phyloP scores from a whole-genome alignment of 2,329 filamentous ascomycete genomes.

The Microcyclospora tardicrescens region DNA sequence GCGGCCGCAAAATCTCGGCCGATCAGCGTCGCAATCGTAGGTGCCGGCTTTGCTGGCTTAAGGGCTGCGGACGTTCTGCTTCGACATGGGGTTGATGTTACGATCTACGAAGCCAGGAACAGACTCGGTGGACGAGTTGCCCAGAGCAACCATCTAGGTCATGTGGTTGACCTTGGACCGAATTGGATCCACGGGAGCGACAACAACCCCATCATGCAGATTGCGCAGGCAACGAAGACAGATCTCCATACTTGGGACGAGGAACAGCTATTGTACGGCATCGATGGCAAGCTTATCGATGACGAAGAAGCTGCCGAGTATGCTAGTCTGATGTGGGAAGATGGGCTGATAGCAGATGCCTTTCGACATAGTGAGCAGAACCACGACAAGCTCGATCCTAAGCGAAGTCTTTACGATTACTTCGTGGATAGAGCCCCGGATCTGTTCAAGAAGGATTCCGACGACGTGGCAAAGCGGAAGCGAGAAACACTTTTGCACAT shows the following conservation, averaged over 20 bases:
- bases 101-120: slow-evolving; percentile 54
- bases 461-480: slow-evolving; percentile 30
- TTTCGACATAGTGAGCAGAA: slow-evolving; percentile 53
- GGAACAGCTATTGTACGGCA: slow-evolving; percentile 43
- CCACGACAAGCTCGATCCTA: slow-evolving; percentile 37
- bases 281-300: slow-evolving; percentile 41
- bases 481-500: slow-evolving; percentile 39
- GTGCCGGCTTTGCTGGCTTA: slow-evolving; percentile 58
- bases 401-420: slow-evolving; percentile 45
- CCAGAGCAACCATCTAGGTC: slow-evolving; percentile 31
- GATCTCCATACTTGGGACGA: slow-evolving; percentile 40
- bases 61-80: slow-evolving; percentile 56
- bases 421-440: slow-evolving; percentile 38
- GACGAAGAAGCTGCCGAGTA: slow-evolving; percentile 25
- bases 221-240: slow-evolving; percentile 50
- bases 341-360: slow-evolving; percentile 49
- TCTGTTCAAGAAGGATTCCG: slow-evolving; percentile 24
- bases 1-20: slow-evolving; percentile 4
- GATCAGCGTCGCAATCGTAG: slow-evolving; percentile 46
- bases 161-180: slow-evolving; percentile 52
- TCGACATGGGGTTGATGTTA: slow-evolving; percentile 52
- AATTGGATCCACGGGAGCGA: slow-evolving; percentile 70
- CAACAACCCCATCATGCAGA: slow-evolving; percentile 55
- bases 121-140: slow-evolving; percentile 50
- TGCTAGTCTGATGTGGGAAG: slow-evolving; percentile 46